Conservation (phyloP, 2,329 filamentous ascomycete species). For the Fusarium sp. region DNA sequence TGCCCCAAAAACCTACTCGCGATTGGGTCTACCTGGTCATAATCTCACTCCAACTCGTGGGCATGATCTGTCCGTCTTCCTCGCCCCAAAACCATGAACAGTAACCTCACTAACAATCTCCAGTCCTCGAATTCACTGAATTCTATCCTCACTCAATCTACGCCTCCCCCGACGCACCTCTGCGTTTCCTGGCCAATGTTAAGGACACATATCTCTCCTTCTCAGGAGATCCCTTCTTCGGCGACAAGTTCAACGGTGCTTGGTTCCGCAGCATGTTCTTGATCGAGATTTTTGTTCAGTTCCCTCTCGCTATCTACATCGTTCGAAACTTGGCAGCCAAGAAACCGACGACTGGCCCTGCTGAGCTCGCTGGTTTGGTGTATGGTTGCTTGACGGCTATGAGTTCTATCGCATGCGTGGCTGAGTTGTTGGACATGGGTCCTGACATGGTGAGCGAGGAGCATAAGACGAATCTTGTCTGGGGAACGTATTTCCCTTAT, state of each 20-base stretch:
- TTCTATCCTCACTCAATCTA: conserved; percentile 66
- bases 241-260: conserved; percentile 54
- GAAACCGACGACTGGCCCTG: conserved; percentile 54
- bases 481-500: conserved; percentile 66
- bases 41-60: conserved; percentile 52
- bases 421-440: conserved; percentile 65
- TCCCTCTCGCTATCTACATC: conserved; percentile 65
- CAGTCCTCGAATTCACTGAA: conserved; percentile 67
- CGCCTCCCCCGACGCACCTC: conserved; percentile 56
- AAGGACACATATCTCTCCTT: conserved; percentile 61
- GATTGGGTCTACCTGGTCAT: conserved; percentile 56
- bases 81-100: background rate
- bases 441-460: conserved; percentile 58
- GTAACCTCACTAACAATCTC: conserved; percentile 18
- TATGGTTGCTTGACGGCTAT: conserved; percentile 66
- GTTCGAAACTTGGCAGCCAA: conserved; percentile 55
- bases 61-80: conserved; percentile 55
- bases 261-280: conserved; percentile 67
- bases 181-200: conserved; percentile 62
- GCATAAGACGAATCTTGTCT: conserved; percentile 62
- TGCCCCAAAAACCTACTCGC: conserved; percentile 49
- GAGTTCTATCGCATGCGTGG: conserved; percentile 65
- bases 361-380: conserved; percentile 65
- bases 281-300: conserved; percentile 64
- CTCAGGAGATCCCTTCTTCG: conserved; percentile 68